A percentile compares a stretch with the other conserved stretches of the same genome.
Conservation (phyloP, 2,329 filamentous ascomycete genomes). For the Trichothecium sympodiale region DNA sequence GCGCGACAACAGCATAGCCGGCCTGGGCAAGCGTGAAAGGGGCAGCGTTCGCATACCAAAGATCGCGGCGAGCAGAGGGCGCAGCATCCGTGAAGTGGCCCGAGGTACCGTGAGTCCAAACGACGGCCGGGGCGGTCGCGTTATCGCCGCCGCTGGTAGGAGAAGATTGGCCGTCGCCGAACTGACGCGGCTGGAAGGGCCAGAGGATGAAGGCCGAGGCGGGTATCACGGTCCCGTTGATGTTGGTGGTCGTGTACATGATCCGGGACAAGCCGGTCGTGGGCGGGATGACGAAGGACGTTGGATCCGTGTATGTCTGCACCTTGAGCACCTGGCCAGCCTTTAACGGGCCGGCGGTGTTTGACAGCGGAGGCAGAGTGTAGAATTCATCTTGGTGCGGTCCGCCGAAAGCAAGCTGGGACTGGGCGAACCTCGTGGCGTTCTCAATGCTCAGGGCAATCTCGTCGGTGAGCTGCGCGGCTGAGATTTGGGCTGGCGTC, state of each 20-base stretch:
- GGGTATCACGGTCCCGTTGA: constrained; percentile 30
- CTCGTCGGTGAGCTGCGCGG: constrained; percentile 1
- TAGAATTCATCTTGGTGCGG: constrained; percentile 6
- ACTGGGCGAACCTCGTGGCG: constrained; percentile 7
- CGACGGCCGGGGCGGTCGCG: constrained; percentile 14
- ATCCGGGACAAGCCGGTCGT: constrained; percentile 26
- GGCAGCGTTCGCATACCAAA: constrained; percentile 26
- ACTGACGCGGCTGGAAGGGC: constrained; percentile 19
- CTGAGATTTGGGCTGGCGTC: constrained; percentile 3
- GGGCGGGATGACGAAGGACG: background rate
- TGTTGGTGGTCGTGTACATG: constrained; percentile 28
- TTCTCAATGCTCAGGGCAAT: constrained; percentile 5
- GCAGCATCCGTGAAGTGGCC: constrained; percentile 24
- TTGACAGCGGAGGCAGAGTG: too few relatives aligned
- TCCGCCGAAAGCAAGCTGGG: constrained; percentile 9
- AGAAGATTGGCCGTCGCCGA: too few relatives aligned
- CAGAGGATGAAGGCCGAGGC: constrained; percentile 35
- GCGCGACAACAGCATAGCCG: constrained; percentile 31
- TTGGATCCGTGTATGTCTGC: too few relatives aligned
- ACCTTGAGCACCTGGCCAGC: too few relatives aligned
- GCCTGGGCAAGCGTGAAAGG: constrained; percentile 25
- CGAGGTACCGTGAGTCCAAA: constrained; percentile 33
- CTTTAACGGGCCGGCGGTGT: too few relatives aligned
- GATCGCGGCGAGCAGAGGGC: constrained; percentile 25
- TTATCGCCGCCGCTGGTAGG: too few relatives aligned